Conservation (phyloP, 345 rosid genomes). For the Angophora floribunda region DNA sequence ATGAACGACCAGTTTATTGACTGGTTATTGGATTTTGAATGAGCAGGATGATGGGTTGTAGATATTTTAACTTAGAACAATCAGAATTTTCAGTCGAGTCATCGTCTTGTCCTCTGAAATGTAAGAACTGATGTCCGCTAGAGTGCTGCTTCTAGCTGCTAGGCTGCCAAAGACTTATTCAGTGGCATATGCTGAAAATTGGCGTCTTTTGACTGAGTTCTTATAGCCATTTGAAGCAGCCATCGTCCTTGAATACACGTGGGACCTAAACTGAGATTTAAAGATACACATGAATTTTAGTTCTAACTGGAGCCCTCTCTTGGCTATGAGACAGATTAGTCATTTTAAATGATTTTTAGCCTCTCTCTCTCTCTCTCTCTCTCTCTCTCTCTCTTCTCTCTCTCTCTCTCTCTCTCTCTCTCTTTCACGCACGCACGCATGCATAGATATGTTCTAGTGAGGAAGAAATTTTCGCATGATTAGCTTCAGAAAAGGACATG, state of each 20-base stretch:
- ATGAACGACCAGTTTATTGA: background rate
- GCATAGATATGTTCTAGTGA: background rate
- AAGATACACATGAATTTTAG: background rate
- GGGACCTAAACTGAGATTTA: background rate
- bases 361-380: background rate
- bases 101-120: background rate
- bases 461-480: background rate
- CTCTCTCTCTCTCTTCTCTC: background rate
- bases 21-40: background rate
- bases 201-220: background rate
- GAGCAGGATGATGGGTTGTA: background rate
- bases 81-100: background rate
- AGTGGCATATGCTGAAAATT: background rate
- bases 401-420: background rate
- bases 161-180: background rate
- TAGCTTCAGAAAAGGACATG: background rate
- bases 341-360: background rate
- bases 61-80: background rate
- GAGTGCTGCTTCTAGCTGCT: background rate
- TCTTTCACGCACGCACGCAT: background rate
- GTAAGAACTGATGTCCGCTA: background rate
- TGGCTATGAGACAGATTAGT: background rate
- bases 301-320: background rate
- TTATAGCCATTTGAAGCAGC: background rate
- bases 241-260: background rate